Base-by-base conservation (phyloP, 2,329 filamentous ascomycete species). In the Claviceps paspali region DNA sequence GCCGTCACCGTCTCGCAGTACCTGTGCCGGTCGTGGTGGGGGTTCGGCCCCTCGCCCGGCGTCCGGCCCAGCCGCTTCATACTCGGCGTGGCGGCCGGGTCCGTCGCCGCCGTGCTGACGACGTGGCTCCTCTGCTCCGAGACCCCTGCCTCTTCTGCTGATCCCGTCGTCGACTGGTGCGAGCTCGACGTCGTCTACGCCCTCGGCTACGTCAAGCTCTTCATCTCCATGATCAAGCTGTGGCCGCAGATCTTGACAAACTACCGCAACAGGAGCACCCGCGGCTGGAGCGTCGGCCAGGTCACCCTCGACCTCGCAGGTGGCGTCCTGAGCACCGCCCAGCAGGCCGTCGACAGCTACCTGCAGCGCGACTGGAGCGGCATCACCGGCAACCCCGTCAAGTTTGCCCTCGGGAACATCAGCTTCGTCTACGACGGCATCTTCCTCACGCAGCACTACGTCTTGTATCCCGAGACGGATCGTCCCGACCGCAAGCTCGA, bases 141-240 rank as follows among this genome's bases (percentile, higher is more conserved):
- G n/a, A n/a, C n/a, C n/a, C n/a, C n/a, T n/a, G n/a, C n/a, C n/a
- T n/a, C n/a, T n/a, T n/a, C n/a, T n/a, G n/a, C n/a, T n/a, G 52
- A 67, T 45, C 57, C 67, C 3, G 51, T 49, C 21, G 57, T 49
- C 29, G 62, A 63, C 36, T 79, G 74, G 74, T 69, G 70, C 38
- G 73, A 67, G 59, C 68, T 80, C 29, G 76, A 80, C 49, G 65
- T 73, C 36, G 65, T 74, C 34, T 76, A 77, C 51, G 72, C 80
- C 10, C 63, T 92, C 23, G 84, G 83, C 29, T 92, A 92, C 54
- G 79, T 93, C 53, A 98, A 98, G 62, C 67, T 98, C 24, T 58
- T 87, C 38, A 74, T 93, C 46, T 94, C 88, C 0, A 63, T 95
- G 19, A 72, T 93, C 60, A 98, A 98, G 62, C 96, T 95, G 60